Evolutionary conservation across 225 moss, liverwort and hornwort species (phyloP), one percentile per base, ranked within the genome.

Genomic region (Bryoerythrophyllum caledonicum): DNA sequence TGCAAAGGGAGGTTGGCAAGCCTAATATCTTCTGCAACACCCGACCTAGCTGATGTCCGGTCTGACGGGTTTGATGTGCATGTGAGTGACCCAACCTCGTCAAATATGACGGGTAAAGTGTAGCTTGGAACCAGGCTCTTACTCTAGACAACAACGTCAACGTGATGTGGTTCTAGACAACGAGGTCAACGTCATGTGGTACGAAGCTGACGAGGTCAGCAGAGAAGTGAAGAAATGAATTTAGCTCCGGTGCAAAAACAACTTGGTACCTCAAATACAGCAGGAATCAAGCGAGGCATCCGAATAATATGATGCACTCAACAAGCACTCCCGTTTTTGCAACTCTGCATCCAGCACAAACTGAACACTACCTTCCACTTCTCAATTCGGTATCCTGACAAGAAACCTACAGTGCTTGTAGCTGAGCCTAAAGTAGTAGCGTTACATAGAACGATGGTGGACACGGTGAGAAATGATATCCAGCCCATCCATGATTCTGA

Each of bases 331-430:
- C 58, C 68, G 9, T 30, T 41, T 32, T 54, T 27, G 41, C 40
- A 67, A 67, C 67, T 72, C 62, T 68, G 17, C 41, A 77, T 78
- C 68, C 77, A 74, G 63, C 73, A 69, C 82, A 82, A 82, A 63
- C 56, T 74, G 38, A 34, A 65, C 48, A 71, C 10, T n/a, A 17
- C 14, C 17, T 66, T 60, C 26, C 68, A 24, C 28, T 58, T 54
- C 64, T 34, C 30, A 63, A 58, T 68, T 14, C 62, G 58, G 58
- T 35, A 63, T 54, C 44, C 41, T n/a, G 52, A 12, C 66, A 71
- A 60, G 16, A 67, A 44, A 27, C 41, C n/a, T 53, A 26, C 68
- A 38, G 8, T 8, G 35, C 25, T 53, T 32, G 19, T 38, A 38
- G 53, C 52, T 68, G 35, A 74, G 54, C 74, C 61, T 70, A 51